Percentiles rank a stretch among this genome's conserved stretches.
Evolutionary conservation across 257 asterid species (phyloP).

Genomic region (Nicotiana paniculata): DNA sequence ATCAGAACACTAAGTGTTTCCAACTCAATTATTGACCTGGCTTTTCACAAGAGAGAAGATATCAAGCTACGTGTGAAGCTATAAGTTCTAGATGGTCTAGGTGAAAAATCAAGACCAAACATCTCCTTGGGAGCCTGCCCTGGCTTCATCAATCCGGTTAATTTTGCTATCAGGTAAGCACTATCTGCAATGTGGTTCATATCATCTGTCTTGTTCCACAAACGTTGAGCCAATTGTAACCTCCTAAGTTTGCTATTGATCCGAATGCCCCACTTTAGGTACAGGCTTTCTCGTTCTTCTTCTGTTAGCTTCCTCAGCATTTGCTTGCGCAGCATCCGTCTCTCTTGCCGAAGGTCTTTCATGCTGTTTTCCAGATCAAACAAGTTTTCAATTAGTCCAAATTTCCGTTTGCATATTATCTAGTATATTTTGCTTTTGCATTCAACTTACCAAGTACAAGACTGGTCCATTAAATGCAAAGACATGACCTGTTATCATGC

Average conservation of each 20-base stretch:
- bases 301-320: constrained; percentile 74
- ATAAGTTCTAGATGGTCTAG: constrained; percentile 42
- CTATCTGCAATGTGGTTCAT: constrained; percentile 68
- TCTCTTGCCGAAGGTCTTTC: constrained; percentile 67
- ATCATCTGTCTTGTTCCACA: constrained; percentile 70
- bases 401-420: background rate
- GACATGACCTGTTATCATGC: background rate
- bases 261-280: constrained; percentile 73
- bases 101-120: constrained; percentile 80
- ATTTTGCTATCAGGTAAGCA: constrained; percentile 66
- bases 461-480: background rate
- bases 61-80: constrained; percentile 59
- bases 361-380: constrained; percentile 32
- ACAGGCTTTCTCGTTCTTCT: constrained; percentile 65
- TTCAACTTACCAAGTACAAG: background rate
- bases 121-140: constrained; percentile 69
- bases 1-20: background rate
- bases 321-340: constrained; percentile 59
- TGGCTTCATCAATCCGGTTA: constrained; percentile 49
- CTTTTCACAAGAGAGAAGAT: constrained; percentile 40
- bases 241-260: constrained; percentile 63
- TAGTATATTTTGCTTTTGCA: background rate
- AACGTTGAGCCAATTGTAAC: constrained; percentile 55
- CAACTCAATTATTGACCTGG: background rate
- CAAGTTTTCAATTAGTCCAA: background rate